Conservation (phyloP, 2,329 filamentous ascomycete species). For the Paraconiothyrium brasiliense region DNA sequence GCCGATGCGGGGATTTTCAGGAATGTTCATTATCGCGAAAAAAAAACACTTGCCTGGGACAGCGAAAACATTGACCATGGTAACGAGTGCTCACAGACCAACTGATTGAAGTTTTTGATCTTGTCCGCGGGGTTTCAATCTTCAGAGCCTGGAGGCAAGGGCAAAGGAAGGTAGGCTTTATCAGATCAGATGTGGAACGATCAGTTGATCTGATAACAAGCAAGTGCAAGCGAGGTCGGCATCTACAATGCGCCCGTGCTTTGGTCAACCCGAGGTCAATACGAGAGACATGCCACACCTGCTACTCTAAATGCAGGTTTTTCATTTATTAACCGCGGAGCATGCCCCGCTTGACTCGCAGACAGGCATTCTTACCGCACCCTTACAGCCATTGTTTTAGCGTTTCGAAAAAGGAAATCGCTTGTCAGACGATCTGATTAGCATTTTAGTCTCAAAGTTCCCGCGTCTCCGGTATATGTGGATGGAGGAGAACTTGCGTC, state of each 20-base stretch:
- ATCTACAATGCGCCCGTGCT: constrained; percentile 5
- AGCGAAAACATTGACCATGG: constrained; percentile 75
- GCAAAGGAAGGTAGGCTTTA: constrained; percentile 17
- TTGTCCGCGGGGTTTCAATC: not conserved
- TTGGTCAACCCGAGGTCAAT: not conserved
- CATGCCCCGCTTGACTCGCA: not conserved
- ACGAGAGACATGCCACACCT: constrained; percentile 1
- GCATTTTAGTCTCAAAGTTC: not conserved
- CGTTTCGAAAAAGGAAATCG: not conserved
- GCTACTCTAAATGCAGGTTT: not conserved
- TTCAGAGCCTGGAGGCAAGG: not conserved
- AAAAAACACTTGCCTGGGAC: constrained; percentile 64
- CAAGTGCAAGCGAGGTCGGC: constrained; percentile 14
- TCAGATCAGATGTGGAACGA: constrained; percentile 17
- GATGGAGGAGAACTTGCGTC: not conserved
- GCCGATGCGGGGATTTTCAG: not conserved
- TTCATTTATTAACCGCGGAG: not conserved
- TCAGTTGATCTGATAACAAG: constrained; percentile 18
- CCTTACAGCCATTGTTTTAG: not conserved
- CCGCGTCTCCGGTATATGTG: constrained; percentile 3
- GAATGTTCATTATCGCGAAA: not conserved
- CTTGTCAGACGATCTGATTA: constrained; percentile 14
- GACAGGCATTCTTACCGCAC: not conserved
- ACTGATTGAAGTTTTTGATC: not conserved
- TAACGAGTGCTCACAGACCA: constrained; percentile 16